These are phyloP conservation scores for Prototheca stagnorum DNA, from an alignment of 163 green algal genomes.

Conservation along the genomic window DNA sequence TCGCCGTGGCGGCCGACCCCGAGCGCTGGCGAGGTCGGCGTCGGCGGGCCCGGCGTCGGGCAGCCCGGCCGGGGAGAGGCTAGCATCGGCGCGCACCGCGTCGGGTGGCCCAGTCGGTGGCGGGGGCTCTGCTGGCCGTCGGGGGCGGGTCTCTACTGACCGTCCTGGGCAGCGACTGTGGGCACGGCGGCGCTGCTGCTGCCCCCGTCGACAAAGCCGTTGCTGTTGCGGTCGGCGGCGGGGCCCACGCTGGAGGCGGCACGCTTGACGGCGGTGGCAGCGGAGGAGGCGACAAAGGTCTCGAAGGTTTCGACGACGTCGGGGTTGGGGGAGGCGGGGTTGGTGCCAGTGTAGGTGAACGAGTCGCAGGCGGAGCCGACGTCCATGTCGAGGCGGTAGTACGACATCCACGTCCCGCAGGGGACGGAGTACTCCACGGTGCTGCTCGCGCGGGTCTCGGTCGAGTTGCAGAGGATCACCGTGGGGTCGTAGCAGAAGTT, in stretches of 20 bases:
- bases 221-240: neutral
- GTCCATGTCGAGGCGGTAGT: slow-evolving; percentile 24
- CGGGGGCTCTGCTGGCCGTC: too few species aligned
- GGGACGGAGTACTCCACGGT: slow-evolving; percentile 4
- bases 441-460: slow-evolving; percentile 12
- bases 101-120: too few species aligned
- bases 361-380: slow-evolving; percentile 1
- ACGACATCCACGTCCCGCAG: slow-evolving; percentile 19
- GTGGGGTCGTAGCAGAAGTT: slow-evolving; percentile 3
- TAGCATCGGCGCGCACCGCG: too few species aligned
- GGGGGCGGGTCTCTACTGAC: too few species aligned
- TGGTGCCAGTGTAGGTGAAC: neutral
- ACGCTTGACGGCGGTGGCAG: neutral
- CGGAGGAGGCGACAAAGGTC: neutral
- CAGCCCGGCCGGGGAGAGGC: too few species aligned
- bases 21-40: too few species aligned
- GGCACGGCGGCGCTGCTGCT: too few species aligned
- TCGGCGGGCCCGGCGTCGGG: too few species aligned
- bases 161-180: too few species aligned
- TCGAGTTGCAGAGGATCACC: slow-evolving; percentile 12
- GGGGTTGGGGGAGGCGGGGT: neutral
- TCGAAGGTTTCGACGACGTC: neutral
- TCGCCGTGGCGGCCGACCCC: too few species aligned
- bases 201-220: too few species aligned
- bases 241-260: neutral